phyloP scores from a whole-genome alignment of 768 basidiomycete genomes.

The Boletus reticulatus region DNA sequence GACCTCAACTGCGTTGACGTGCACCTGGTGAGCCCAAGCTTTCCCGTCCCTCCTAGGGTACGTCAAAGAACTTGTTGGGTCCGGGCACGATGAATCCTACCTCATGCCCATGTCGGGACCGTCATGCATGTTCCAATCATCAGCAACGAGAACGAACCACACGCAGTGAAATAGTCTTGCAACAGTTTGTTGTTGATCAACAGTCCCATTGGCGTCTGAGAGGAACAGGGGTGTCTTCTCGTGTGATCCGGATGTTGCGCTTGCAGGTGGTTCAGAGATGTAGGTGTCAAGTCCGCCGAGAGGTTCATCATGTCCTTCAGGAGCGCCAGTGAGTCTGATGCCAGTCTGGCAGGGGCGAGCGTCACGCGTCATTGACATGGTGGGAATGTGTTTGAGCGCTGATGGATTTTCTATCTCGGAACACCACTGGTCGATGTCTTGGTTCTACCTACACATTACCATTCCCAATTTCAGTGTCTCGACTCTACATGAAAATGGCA shows the following conservation, averaged over 20 bases:
- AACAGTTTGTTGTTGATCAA: conserved; percentile 54
- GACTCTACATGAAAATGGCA: not conserved
- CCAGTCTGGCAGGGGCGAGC: conserved; percentile 49
- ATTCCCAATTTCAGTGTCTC: not conserved
- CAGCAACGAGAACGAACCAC: no score
- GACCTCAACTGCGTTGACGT: conserved; percentile 33
- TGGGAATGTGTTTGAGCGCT: not conserved
- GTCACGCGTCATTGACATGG: conserved; percentile 20
- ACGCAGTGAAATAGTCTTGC: conserved; percentile 62
- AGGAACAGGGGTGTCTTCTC: conserved; percentile 52
- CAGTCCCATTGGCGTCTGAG: conserved; percentile 52
- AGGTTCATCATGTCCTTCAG: conserved; percentile 40
- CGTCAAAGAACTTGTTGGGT: conserved; percentile 60
- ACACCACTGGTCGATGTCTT: not conserved
- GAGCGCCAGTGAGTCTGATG: conserved; percentile 48
- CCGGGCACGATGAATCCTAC: conserved; percentile 57
- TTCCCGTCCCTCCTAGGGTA: conserved; percentile 36
- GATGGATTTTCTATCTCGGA: not conserved
- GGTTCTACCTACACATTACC: no score
- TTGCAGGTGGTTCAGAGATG: conserved; percentile 43
- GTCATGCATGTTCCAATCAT: no score
- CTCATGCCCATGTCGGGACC: conserved; percentile 26
- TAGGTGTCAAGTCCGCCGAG: conserved; percentile 55
- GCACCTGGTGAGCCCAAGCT: conserved; percentile 38
- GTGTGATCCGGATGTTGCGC: conserved; percentile 18